phyloP scores from a whole-genome alignment of 805 yeast species.

The Peterozyma toletana region DNA sequence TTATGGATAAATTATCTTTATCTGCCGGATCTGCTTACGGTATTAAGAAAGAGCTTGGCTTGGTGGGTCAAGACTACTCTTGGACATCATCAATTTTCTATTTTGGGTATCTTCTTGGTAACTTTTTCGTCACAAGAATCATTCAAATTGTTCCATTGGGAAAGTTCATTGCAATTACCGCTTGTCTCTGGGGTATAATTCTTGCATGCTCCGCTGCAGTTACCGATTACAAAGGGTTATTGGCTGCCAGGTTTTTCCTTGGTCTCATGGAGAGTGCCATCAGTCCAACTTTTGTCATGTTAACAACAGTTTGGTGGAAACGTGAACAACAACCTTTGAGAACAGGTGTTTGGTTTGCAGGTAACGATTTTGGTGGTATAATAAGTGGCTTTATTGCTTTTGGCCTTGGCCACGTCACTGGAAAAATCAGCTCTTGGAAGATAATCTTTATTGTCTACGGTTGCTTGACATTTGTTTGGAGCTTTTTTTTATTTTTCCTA shows the following conservation, averaged over 20 bases:
- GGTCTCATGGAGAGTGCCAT: conserved; percentile 43
- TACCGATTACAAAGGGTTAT: conserved; percentile 35
- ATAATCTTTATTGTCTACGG: conserved; percentile 50
- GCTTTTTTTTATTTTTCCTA: conserved; percentile 13
- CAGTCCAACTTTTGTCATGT: conserved; percentile 35
- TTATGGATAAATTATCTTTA: conserved; percentile 49
- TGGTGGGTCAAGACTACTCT: conserved; percentile 19
- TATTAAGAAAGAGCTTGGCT: conserved; percentile 15
- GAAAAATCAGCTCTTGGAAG: conserved; percentile 36
- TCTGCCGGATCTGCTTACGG: conserved; percentile 19
- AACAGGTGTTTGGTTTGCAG: conserved; percentile 44
- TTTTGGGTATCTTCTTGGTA: conserved; percentile 33
- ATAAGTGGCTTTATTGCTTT: conserved; percentile 34
- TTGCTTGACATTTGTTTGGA: conserved; percentile 29
- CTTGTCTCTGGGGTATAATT: conserved; percentile 34
- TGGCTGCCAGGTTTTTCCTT: conserved; percentile 39
- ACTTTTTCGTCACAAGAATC: conserved; percentile 23
- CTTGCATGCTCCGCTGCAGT: conserved; percentile 41
- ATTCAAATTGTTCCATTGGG: conserved; percentile 30
- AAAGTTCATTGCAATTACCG: conserved; percentile 21
- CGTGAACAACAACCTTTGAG: conserved; percentile 36
- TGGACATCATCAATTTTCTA: conserved; percentile 18
- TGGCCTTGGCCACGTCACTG: conserved; percentile 18
- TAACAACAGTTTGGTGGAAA: conserved; percentile 44
- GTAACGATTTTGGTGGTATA: conserved; percentile 35